Percentiles rank a stretch among this genome's conserved stretches.
Evolutionary conservation across 495 filamentous ascomycete species (phyloP).

Genomic region (Astrocystis sublimbata): DNA sequence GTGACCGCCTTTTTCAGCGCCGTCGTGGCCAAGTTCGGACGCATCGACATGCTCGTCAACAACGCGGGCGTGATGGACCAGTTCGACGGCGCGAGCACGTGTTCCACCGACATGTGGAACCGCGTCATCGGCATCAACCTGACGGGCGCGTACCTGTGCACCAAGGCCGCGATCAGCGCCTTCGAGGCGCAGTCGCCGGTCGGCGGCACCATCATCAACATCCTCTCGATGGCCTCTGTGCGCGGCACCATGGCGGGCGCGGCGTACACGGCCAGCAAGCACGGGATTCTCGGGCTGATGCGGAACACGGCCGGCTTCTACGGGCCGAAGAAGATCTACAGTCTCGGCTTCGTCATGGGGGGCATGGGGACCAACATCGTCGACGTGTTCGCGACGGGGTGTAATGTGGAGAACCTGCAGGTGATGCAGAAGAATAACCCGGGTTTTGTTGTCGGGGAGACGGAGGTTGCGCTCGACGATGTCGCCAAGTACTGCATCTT

Average conservation of each 20-base stretch:
- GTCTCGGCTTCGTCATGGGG: slow-evolving; percentile 57
- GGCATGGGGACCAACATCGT: slow-evolving; percentile 54
- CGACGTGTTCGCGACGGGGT: slow-evolving; percentile 37
- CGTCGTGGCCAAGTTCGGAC: slow-evolving; percentile 36
- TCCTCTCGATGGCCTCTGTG: slow-evolving; percentile 38
- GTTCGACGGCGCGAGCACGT: slow-evolving; percentile 54
- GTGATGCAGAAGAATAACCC: neutral
- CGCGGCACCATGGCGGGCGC: slow-evolving; percentile 42
- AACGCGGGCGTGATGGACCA: slow-evolving; percentile 55
- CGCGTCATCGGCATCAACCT: slow-evolving; percentile 60
- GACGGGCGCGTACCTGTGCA: slow-evolving; percentile 56
- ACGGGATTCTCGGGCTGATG: slow-evolving; percentile 58
- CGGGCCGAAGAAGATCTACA: slow-evolving; percentile 56
- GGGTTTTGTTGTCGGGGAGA: slow-evolving; percentile 21
- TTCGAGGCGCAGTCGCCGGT: slow-evolving; percentile 7
- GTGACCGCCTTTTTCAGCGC: slow-evolving; percentile 34
- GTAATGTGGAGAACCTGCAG: slow-evolving; percentile 32
- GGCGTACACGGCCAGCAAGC: slow-evolving; percentile 58
- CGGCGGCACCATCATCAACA: slow-evolving; percentile 48
- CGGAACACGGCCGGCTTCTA: slow-evolving; percentile 63
- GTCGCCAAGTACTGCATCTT: slow-evolving; percentile 23
- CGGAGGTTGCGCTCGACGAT: slow-evolving; percentile 23
- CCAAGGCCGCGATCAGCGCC: slow-evolving; percentile 51
- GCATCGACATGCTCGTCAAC: slow-evolving; percentile 51
- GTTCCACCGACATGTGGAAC: slow-evolving; percentile 54